Percentiles rank a stretch among this genome's conserved stretches.
These are phyloP conservation scores for Kuraishia molischiana DNA, from an alignment of 805 yeast species.

Conservation along the genomic window DNA sequence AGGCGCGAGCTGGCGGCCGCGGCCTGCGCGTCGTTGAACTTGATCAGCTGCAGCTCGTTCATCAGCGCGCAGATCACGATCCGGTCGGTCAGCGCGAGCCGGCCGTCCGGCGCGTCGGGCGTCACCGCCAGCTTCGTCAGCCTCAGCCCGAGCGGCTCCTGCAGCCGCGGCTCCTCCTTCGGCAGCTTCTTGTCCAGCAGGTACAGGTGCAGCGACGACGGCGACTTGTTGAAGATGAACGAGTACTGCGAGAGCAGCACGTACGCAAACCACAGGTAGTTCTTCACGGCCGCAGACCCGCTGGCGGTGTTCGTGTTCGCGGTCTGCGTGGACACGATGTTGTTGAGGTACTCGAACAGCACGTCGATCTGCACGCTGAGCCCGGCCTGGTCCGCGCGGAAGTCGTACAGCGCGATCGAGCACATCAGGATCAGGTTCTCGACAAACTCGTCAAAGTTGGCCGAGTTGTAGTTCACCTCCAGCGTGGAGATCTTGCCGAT, in stretches of 20 bases:
- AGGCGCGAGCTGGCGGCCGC: slow-evolving; percentile 8
- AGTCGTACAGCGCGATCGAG: slow-evolving; percentile 28
- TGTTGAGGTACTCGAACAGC: slow-evolving; percentile 38
- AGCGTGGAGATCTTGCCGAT: slow-evolving; percentile 18
- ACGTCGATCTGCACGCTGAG: slow-evolving; percentile 30
- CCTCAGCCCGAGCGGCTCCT: slow-evolving; percentile 11
- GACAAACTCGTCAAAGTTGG: slow-evolving; percentile 26
- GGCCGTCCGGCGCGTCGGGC: slow-evolving; percentile 8
- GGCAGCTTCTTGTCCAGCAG: slow-evolving; percentile 19
- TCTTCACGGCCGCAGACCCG: slow-evolving; percentile 9
- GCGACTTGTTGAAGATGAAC: slow-evolving; percentile 25
- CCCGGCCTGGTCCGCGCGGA: slow-evolving; percentile 2
- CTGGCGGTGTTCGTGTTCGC: slow-evolving; percentile 14
- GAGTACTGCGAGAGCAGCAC: slow-evolving; percentile 33
- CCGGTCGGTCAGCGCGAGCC: slow-evolving; percentile 8
- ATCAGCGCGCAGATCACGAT: slow-evolving; percentile 19
- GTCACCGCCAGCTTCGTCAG: slow-evolving; percentile 16
- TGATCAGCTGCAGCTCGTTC: slow-evolving; percentile 21
- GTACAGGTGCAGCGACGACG: slow-evolving; percentile 25
- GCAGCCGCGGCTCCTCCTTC: slow-evolving; percentile 8
- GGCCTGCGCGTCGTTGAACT: slow-evolving; percentile 17
- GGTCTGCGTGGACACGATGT: slow-evolving; percentile 31
- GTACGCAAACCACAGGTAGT: slow-evolving; percentile 38
- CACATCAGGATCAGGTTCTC: slow-evolving; percentile 35
- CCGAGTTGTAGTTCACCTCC: slow-evolving; percentile 19